A percentile compares a stretch with the other conserved stretches of the same genome.
Conservation (phyloP, 441 rosid genomes). For the Bocquillonia castaneifolia region DNA sequence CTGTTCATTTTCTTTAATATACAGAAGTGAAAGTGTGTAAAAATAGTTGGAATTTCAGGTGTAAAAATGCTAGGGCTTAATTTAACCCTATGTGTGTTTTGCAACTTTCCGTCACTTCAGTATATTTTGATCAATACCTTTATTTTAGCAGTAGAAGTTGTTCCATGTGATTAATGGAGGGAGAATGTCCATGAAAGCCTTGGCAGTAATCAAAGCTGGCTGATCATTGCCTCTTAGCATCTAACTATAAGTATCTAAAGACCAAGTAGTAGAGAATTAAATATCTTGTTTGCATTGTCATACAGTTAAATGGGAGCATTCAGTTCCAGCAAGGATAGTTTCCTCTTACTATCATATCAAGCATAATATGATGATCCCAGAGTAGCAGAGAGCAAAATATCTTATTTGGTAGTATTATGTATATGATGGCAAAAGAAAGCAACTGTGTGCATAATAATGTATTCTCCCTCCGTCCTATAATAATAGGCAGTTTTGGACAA, state of each 20-base stretch:
- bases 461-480: no score
- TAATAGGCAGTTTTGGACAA: no score
- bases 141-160: neutral
- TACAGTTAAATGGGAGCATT: neutral
- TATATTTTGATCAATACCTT: neutral
- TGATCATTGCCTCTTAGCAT: neutral
- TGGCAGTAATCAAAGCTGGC: neutral
- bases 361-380: neutral
- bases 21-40: neutral
- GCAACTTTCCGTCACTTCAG: neutral
- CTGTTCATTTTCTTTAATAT: neutral
- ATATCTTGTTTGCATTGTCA: neutral
- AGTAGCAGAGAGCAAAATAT: constrained; percentile 1
- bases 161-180: neutral
- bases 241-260: neutral
- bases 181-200: neutral
- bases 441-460: no score
- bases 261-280: neutral
- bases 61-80: neutral
- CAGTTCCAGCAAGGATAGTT: neutral
- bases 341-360: neutral
- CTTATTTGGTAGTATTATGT: no score
- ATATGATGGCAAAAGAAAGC: no score
- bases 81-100: neutral
- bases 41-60: neutral